Evolutionary conservation across 306 rosid genomes (phyloP).

Genomic region (Datisca glomerata): DNA sequence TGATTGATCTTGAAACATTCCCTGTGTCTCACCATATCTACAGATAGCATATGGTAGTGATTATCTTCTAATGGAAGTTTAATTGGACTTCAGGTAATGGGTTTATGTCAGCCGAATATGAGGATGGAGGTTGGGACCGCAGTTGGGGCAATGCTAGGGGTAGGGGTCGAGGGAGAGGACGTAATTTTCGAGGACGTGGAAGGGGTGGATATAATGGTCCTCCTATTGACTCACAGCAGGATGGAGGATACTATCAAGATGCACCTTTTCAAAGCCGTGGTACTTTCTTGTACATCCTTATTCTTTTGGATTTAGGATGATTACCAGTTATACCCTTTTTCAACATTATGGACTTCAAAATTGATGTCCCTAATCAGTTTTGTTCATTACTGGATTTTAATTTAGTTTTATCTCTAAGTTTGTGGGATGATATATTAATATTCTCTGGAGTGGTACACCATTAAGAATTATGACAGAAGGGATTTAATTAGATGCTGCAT

Average conservation of each 20-base stretch:
- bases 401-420: too few species aligned
- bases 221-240: conserved; percentile 42
- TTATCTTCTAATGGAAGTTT: neutral
- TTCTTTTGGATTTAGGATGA: too few species aligned
- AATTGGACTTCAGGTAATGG: conserved; percentile 50
- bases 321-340: too few species aligned
- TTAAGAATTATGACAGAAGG: too few species aligned
- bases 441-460: too few species aligned
- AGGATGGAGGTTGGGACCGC: conserved; percentile 77
- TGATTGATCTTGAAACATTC: too few species aligned
- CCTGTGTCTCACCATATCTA: too few species aligned
- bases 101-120: conserved; percentile 46
- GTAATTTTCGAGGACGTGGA: conserved; percentile 74
- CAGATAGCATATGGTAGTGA: too few species aligned
- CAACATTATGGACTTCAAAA: neutral
- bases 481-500: too few species aligned
- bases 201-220: conserved; percentile 76
- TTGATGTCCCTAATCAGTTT: too few species aligned
- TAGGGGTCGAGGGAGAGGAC: conserved; percentile 81
- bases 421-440: too few species aligned
- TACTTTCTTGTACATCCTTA: conserved; percentile 5
- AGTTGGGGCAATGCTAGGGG: conserved; percentile 46
- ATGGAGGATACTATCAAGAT: conserved; percentile 73
- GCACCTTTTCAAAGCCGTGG: conserved; percentile 51
- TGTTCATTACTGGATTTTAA: too few species aligned